A percentile compares a stretch with the other conserved stretches of the same genome.
Evolutionary conservation across 179 eudicot genomes (phyloP).

Genomic region (Patellifolia procumbens): DNA sequence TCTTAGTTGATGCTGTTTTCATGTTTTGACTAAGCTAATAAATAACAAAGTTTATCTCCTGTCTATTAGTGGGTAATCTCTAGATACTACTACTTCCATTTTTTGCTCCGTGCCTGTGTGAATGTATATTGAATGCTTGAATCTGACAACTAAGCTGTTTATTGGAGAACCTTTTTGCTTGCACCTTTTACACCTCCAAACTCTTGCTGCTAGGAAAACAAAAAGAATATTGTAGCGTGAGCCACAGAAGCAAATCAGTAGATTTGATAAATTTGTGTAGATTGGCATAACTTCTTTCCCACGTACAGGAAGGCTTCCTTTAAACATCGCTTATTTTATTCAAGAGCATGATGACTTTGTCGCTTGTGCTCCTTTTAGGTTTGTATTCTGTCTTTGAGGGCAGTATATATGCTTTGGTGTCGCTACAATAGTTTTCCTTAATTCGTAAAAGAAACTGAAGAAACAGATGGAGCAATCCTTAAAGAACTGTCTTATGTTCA

Average conservation of each 20-base stretch:
- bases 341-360: neutral
- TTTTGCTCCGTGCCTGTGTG: no score
- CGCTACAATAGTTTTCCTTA: neutral
- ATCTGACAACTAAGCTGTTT: neutral
- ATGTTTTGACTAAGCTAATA: neutral
- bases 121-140: neutral
- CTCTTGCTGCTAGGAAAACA: no score
- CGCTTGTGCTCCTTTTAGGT: neutral
- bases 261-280: no score
- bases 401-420: neutral
- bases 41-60: neutral
- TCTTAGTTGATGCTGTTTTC: neutral
- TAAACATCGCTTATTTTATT: neutral
- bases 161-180: neutral
- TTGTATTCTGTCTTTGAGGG: neutral
- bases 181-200: neutral
- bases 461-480: neutral
- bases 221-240: neutral
- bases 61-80: neutral
- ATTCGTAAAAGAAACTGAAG: no score
- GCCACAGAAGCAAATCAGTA: neutral
- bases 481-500: neutral
- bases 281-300: no score
- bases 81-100: neutral
- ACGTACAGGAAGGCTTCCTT: neutral